Base-by-base conservation (phyloP, 345 rosid species). In the Cardamine resedifolia region DNA sequence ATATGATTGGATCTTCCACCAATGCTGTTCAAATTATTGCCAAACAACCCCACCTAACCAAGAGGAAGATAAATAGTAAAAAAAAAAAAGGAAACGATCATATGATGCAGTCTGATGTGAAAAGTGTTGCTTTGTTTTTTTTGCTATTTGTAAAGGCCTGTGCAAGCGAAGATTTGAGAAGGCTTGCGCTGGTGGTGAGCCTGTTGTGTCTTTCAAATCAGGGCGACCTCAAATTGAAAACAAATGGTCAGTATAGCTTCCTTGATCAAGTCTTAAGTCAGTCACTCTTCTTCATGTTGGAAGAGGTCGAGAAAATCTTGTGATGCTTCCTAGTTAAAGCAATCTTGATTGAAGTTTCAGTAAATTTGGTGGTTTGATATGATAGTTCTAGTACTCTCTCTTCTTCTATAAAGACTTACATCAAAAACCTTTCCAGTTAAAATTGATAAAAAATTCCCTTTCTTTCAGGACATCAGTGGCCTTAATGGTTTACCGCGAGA, bases 151-250 rank as follows among this genome's bases (percentile, higher is more conserved):
- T 79, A 78, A 79, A 92, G 98, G 94, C 60, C 77, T 89, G 83
- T 90, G 97, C 85, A 82, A 78, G 78, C 75, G 80, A 81, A 89
- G 92, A 78, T 89, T 77, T 55, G 80, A 83, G 78, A 93, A 83
- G 63, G 91, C 88, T 51, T 83, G 81, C 44, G 60, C 73, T 31
- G 74, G 76, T 51, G 92, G 95, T 33, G 91, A 87, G 84, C 80
- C 85, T 71, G 81, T 90, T 68, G 73, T 89, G 77, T 86, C 95
- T 65, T 84, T 82, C 72, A 65, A 80, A 73, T 77, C 82, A 14
- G 95, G 90, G 44, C 72, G 83, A 73, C 91, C 91, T 20, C 91
- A 85, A 56, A 78, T 90, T 75, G 84, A 86, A 76, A 89, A 83
- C 77, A 82, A 88, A 75, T 91, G 98, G 98, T 94, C 85, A 68